phyloP scores from a whole-genome alignment of 2,329 filamentous ascomycete species.

The Aureobasidium sp. region DNA sequence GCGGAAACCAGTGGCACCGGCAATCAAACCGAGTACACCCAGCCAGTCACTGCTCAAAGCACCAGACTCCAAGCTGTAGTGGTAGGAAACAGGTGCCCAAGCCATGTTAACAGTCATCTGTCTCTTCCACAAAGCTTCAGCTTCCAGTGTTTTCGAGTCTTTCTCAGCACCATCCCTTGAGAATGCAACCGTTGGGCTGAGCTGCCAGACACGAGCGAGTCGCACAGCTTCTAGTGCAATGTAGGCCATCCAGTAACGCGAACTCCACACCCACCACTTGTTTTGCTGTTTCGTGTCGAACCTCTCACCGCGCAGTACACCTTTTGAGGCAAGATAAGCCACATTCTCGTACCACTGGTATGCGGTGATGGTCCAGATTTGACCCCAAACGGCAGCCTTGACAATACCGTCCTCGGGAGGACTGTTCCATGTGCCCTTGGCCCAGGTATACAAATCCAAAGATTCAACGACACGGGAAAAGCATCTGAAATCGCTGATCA shows the following conservation, averaged over 20 bases:
- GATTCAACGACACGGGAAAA: conserved; percentile 72
- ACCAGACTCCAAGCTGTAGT: conserved; percentile 17
- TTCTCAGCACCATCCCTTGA: conserved; percentile 29
- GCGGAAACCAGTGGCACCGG: conserved; percentile 15
- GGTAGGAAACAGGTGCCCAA: conserved; percentile 16
- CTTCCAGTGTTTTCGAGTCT: conserved; percentile 34
- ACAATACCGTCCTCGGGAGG: conserved; percentile 38
- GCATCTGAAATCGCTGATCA: conserved; percentile 64
- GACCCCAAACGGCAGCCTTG: conserved; percentile 54
- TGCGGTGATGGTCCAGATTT: conserved; percentile 58
- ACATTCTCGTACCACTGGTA: conserved; percentile 82
- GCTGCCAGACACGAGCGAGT: conserved; percentile 42
- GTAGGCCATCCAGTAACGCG: conserved; percentile 72
- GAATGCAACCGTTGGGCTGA: conserved; percentile 29
- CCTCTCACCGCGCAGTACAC: conserved; percentile 48
- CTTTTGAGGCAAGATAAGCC: conserved; percentile 67
- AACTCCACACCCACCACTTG: conserved; percentile 63
- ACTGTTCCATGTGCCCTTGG: conserved; percentile 35
- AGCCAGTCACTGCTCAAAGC: conserved; percentile 15
- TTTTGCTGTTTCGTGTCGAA: conserved; percentile 40
- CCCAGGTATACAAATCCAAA: conserved; percentile 66
- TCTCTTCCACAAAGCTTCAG: conserved; percentile 16
- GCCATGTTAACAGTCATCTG: conserved; percentile 17
- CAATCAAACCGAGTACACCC: conserved; percentile 16
- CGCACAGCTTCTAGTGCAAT: conserved; percentile 68